Conservation (phyloP, 371 early-diverging fungal genomes). For the Nematocida sp. region DNA sequence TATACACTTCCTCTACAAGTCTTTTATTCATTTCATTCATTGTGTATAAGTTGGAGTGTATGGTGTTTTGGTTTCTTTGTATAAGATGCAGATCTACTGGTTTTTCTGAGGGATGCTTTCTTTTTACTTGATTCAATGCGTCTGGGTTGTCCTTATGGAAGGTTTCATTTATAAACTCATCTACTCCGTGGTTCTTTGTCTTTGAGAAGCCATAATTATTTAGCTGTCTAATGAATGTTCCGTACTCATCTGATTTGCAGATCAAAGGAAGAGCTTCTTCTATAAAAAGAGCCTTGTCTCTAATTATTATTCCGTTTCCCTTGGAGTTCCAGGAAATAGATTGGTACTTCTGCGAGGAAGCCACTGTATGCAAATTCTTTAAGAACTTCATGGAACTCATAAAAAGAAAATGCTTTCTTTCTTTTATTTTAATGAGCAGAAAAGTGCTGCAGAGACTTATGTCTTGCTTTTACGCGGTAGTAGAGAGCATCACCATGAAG, state of each 20-base stretch:
- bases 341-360: conserved; percentile 38
- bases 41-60: conserved; percentile 53
- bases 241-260: conserved; percentile 66
- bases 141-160: conserved; percentile 54
- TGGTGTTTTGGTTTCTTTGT: conserved; percentile 21
- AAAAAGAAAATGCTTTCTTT: conserved; percentile 9
- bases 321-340: conserved; percentile 63
- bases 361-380: conserved; percentile 62
- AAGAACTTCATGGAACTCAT: conserved; percentile 63
- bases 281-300: conserved; percentile 63
- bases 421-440: conserved; percentile 40
- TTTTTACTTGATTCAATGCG: conserved; percentile 32
- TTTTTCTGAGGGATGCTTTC: conserved; percentile 34
- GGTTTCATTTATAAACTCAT: conserved; percentile 64
- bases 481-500: conserved; percentile 19
- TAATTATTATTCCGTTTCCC: conserved; percentile 61
- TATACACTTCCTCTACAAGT: conserved; percentile 54
- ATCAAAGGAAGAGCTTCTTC: conserved; percentile 57
- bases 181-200: conserved; percentile 38
- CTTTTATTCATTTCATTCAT: conserved; percentile 57
- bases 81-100: conserved; percentile 20
- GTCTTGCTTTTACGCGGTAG: neutral
- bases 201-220: conserved; percentile 67
- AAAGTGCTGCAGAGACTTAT: neutral
- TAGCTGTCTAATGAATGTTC: conserved; percentile 65